A percentile compares a stretch with the other conserved stretches of the same genome.
These are phyloP conservation scores for Aspergillus brasiliensis DNA, from an alignment of 2,329 filamentous ascomycete genomes.

Conservation along the genomic window DNA sequence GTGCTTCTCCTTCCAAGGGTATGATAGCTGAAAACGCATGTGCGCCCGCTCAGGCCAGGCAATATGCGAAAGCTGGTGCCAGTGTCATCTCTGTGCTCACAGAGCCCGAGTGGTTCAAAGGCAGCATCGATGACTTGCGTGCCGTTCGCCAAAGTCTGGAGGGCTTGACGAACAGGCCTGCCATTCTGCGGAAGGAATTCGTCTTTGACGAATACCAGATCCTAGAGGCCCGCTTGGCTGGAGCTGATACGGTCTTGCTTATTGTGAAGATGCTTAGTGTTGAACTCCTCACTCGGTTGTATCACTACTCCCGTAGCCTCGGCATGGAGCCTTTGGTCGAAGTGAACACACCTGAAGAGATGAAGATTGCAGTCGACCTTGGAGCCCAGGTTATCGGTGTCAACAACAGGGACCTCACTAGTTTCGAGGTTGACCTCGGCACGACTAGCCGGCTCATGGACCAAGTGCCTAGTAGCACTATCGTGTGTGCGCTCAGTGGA, in stretches of 20 bases:
- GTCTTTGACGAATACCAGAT: constrained; percentile 99
- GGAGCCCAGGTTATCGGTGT: constrained; percentile 93
- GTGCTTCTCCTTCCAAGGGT: constrained; percentile 94
- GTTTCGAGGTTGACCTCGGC: constrained; percentile 92
- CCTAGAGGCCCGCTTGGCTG: constrained; percentile 85
- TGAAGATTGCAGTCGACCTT: constrained; percentile 81
- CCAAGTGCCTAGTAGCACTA: constrained; percentile 80
- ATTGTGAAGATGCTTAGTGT: constrained; percentile 97
- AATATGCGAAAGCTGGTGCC: constrained; percentile 89
- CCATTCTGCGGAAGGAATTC: constrained; percentile 92
- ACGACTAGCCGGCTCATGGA: constrained; percentile 87
- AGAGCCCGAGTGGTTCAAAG: constrained; percentile 99
- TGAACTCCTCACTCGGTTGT: constrained; percentile 72
- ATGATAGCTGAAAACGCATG: constrained; percentile 85
- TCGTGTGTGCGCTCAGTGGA: constrained; percentile 91
- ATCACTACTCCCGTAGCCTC: constrained; percentile 82
- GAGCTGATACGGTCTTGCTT: constrained; percentile 89
- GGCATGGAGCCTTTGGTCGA: constrained; percentile 98
- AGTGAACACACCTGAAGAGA: constrained; percentile 92
- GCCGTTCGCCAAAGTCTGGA: constrained; percentile 86
- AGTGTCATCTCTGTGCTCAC: constrained; percentile 98
- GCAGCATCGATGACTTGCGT: constrained; percentile 89
- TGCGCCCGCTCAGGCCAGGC: constrained; percentile 84
- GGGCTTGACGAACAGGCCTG: constrained; percentile 88
- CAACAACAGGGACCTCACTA: constrained; percentile 95